Base-by-base conservation (phyloP, 2,329 filamentous ascomycete genomes). In the Cytospora chrysosperma region DNA sequence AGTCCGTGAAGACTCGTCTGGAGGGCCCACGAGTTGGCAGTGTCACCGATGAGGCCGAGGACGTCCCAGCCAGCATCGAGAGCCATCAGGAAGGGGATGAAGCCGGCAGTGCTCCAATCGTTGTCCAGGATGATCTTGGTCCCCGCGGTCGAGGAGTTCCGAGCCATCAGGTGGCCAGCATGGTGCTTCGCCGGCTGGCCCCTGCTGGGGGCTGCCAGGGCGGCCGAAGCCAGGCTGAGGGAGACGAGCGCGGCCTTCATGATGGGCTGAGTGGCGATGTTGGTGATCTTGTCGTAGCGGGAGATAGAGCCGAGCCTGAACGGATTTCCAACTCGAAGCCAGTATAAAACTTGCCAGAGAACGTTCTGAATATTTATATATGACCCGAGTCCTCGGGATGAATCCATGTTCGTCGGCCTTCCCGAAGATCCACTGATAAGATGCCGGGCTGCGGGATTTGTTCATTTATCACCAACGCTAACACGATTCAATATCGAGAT, bases 1-100 rank as follows among this genome's bases (percentile, higher is more conserved):
- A 83, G 72, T 3, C 75, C 80, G 62, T 83, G 80, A 1, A 79
- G 70, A 27, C 77, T 78, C 13, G 69, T 72, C 66, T 82, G 79
- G 10, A 75, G 71, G 37, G 79, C 75, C 79, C 79, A 83, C 3
- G 75, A 75, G 63, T 82, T 75, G 37, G 75, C 74, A 3, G 79
- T 82, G 61, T 78, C 73, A 19, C 73, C 72, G 13, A 72, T 68
- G 12, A 72, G 65, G 4, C 75, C 80, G 1, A 83, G 70, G 13
- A 82, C 70, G 30, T 82, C 74, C 69, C 78, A 77, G 30, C 75
- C 76, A 5, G 75, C 76, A 55, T 79, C 75, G 3, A 81, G 69
- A 15, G 79, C 77, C 60, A 81, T 69, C 4, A 82, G 71, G 66
- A 76, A 79, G 0, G 78, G 75, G 19, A 80, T 75, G 68, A 79